These are phyloP conservation scores for Alternaria ventricosa DNA, from an alignment of 2,329 filamentous ascomycete genomes.

Conservation along the genomic window DNA sequence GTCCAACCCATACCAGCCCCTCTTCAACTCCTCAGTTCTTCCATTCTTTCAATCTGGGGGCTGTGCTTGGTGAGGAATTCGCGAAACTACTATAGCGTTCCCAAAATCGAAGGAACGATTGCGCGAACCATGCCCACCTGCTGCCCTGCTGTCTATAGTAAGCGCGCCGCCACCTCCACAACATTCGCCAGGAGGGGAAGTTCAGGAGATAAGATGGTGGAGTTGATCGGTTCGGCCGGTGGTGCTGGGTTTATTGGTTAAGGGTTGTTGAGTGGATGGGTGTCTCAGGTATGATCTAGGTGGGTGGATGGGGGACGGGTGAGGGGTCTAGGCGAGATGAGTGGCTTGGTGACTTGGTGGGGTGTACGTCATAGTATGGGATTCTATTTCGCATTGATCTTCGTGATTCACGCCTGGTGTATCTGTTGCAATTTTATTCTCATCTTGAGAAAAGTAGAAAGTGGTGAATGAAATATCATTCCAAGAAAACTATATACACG, in stretches of 20 bases:
- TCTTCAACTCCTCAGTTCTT: no score
- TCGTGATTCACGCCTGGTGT: no score
- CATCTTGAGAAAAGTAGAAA: no score
- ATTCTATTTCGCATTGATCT: no score
- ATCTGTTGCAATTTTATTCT: no score
- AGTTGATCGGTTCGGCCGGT: no score
- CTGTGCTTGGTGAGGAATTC: background rate
- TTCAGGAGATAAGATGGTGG: no score
- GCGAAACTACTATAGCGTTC: background rate
- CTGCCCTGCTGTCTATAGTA: no score
- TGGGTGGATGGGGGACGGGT: background rate
- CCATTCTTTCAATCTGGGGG: background rate
- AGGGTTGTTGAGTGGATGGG: constrained; percentile 6
- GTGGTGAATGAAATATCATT: no score
- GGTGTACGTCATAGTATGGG: constrained; percentile 19
- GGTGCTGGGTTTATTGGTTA: background rate
- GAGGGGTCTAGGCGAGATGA: constrained; percentile 17
- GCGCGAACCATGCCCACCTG: background rate
- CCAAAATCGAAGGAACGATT: background rate
- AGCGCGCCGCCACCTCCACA: background rate
- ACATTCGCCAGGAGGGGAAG: background rate
- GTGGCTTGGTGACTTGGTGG: constrained; percentile 10
- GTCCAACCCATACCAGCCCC: rapidly evolving
- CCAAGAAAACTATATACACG: background rate
- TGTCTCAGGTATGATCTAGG: background rate